Base-by-base conservation (phyloP, 768 basidiomycete species). In the Polyporus arcularius region DNA sequence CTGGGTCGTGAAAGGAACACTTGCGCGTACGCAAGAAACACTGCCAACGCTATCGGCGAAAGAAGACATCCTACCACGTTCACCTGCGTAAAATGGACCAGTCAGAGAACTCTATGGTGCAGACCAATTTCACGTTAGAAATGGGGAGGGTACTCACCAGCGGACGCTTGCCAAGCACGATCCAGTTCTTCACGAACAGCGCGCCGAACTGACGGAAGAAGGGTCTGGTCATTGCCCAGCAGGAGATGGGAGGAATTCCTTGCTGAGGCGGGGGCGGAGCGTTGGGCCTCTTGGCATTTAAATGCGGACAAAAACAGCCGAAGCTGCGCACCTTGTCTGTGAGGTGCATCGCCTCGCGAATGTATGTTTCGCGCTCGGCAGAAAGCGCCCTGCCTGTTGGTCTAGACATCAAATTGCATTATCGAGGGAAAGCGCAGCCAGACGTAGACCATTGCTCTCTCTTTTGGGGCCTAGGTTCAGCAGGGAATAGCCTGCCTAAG, bases 121-220 rank as follows among this genome's bases (percentile, higher is more conserved):
- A 26, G 4, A 41, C 32, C 10, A 47, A 0, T 12, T 42, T 3
- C n/a, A 42, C 14, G 14, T 42, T 4, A 8, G 18, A 32, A 4
- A 1, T 16, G n/a, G 14, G 1, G 4, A n/a, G n/a, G 21, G 41
- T n/a, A 76, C 85, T 67, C 67, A 88, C 87, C 67, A 86, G 70
- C 51, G 85, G 80, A 70, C 87, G 85, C 67, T 83, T 87, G 18
- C 81, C 83, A 21, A 89, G 75, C 0, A 88, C 78, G 42, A 89
- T 88, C 85, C 85, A 88, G 65, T 89, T 89, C 77, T 90, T 90
- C 81, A 84, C 80, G 57, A 82, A 79, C 21, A 90, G 72, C 1
- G 82, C 84, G 2, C 72, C 70, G 59, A 87, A 79, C 73, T 90
- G 89, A 18, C 81, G 77, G 77, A 82, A 81, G 68, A 89, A 86